phyloP scores from a whole-genome alignment of 176 grass and related monocot genomes.

The Aechmea fasciata region DNA sequence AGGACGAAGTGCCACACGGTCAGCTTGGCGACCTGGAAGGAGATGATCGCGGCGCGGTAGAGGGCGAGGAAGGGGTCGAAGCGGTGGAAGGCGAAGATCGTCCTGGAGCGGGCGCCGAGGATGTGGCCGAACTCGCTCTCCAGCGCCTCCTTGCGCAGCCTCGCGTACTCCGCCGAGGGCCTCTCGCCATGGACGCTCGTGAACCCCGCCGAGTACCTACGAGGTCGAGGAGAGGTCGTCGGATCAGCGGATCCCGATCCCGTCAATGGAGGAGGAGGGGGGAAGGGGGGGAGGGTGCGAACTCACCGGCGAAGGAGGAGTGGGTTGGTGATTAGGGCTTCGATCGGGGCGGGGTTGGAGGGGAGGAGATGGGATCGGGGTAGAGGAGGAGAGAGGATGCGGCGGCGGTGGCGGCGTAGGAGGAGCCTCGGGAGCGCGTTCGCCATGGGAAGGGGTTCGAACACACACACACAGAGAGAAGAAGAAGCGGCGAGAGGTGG shows the following conservation, averaged over 20 bases:
- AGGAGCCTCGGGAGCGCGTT: not conserved
- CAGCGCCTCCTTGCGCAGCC: constrained; percentile 73
- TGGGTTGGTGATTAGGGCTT: constrained; percentile 8
- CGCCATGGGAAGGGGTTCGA: not conserved
- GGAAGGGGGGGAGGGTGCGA: not conserved
- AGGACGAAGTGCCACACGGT: constrained; percentile 72
- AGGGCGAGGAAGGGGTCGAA: constrained; percentile 81
- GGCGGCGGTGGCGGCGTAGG: constrained; percentile 7
- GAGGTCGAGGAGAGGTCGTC: not conserved
- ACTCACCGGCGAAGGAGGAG: constrained; percentile 1
- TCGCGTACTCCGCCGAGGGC: constrained; percentile 78
- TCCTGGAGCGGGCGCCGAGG: constrained; percentile 55
- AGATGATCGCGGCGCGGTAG: constrained; percentile 77
- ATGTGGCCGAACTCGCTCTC: constrained; percentile 75
- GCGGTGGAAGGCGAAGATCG: constrained; percentile 50
- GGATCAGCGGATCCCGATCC: not conserved
- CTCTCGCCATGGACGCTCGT: constrained; percentile 84
- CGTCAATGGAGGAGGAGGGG: not conserved
- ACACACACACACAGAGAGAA: not conserved
- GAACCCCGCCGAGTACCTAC: constrained; percentile 54
- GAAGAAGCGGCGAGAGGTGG: not conserved
- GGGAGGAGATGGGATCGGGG: constrained; percentile 7
- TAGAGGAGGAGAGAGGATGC: constrained; percentile 22
- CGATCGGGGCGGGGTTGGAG: not conserved
- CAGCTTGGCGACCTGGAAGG: constrained; percentile 79